These are phyloP conservation scores for Jaenimonas drosophilae DNA, from an alignment of 208 protist genomes.

Conservation along the genomic window DNA sequence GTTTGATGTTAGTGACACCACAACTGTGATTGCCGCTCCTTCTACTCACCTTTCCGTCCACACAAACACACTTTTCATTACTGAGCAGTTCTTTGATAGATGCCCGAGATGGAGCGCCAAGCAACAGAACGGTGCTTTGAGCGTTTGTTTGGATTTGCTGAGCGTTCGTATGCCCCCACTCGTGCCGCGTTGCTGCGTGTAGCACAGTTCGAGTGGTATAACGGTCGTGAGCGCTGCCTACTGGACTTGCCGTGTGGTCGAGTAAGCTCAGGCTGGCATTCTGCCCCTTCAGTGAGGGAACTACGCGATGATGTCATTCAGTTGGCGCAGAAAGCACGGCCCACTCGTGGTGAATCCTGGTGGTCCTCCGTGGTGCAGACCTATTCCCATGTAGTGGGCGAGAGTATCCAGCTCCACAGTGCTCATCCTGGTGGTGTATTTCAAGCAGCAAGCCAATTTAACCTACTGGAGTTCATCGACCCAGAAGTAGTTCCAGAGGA, in stretches of 20 bases:
- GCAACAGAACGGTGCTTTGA: constrained; percentile 31
- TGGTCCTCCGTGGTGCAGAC: neutral
- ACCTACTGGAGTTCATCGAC: constrained; percentile 53
- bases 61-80: no score
- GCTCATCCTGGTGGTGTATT: constrained; percentile 25
- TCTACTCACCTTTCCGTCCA: no score
- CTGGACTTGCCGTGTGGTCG: neutral
- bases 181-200: constrained; percentile 6
- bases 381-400: constrained; percentile 16
- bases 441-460: constrained; percentile 74
- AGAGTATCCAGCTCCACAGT: constrained; percentile 12
- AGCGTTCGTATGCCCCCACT: constrained; percentile 12
- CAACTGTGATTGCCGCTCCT: no score
- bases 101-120: no score
- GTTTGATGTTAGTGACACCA: no score
- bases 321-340: no score
- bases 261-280: constrained; percentile 27
- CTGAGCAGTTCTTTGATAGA: no score
- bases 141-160: constrained; percentile 20
- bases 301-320: constrained; percentile 25
- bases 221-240: neutral
- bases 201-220: constrained; percentile 8
- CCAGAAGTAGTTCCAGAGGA: constrained; percentile 23
- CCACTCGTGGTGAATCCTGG: neutral
- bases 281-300: constrained; percentile 24